Evolutionary conservation across 176 grass and related monocot genomes (phyloP), one percentile per base, ranked within the genome.

Genomic region (Themeda triandra): DNA sequence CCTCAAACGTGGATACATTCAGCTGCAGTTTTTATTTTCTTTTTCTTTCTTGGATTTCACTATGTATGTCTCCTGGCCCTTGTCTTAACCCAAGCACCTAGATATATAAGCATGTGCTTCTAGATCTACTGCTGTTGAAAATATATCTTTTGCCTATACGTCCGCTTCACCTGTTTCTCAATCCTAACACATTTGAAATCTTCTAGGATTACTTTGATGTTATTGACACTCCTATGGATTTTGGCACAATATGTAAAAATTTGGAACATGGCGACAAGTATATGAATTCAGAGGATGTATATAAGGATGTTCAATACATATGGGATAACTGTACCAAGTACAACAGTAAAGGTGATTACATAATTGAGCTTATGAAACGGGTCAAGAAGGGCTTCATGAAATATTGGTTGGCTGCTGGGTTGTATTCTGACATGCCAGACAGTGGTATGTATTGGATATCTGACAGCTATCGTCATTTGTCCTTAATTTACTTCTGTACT

Each of bases 141-240:
- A 63, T 24, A 68, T 31, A 24, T 71, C 63, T 25, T 64, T 81
- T 51, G 18, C 21, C 8, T 14, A 29, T 29, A 19, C 39, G 14
- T 80, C 64, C 33, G 46, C 40, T 45, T 83, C n/a, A 23, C 63
- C 5, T 17, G 10, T 48, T 48, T 53, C 75, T 12, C 53, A 46
- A 81, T 12, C 14, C 69, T 87, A 41, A 90, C 51, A 69, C 30
- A 69, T 56, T n/a, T n/a, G 13, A 24, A 82, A 29, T 42, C 78
- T 66, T 83, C 24, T 86, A 99, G 96, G 96, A 99, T 79, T 99
- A 99, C 89, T 90, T 96, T 89, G 93, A 99, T 85, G 77, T 99
- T 64, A 99, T 99, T 25, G 89, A 99, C 69, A 99, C 86, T 83
- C 96, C 96, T 81, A 99, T 96, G 93, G 96, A 99, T 94, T 99